Base-by-base conservation (phyloP, 2,329 filamentous ascomycete species). In the Xylaria sp. region DNA sequence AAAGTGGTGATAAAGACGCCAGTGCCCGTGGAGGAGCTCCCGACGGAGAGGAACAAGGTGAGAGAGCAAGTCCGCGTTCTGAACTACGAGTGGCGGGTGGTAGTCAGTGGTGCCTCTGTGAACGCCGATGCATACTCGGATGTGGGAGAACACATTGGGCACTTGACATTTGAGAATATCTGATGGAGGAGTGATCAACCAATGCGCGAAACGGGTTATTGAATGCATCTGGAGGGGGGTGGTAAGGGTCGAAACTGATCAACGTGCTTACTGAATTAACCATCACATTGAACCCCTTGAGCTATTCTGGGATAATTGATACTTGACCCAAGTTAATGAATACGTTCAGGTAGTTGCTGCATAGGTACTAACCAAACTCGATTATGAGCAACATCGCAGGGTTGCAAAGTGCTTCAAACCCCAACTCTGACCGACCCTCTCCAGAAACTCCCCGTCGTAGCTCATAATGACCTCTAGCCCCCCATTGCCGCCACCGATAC, bases 401-500 rank as follows among this genome's bases (percentile, higher is more conserved):
- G 39, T 48, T 19, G 58, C 62, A 34, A 64, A 63, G 11, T 7
- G 48, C 29, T 19, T 57, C 24, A 67, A 54, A 6, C 55, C 37
- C 46, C 44, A 45, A 29, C 49, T 52, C 19, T 53, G 44, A 21
- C 53, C 48, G 34, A 68, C 53, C 37, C 39, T 56, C n/a, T 57
- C 53, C 44, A 68, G 57, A 1, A 51, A 26, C 22, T 29, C 39
- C 13, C 11, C 44, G 7, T 67, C 61, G 2, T 66, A 58, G 26
- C 65, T 62, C 42, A 63, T 56, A 18, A 68, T 60, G 3, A 67
- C 65, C 34, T 68, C 66, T 9, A 67, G 43, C 4, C 65, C 63
- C 7, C 54, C 61, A 0, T 47, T 54, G 2, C 11, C 39, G 7
- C 44, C 47, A 11, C 53, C 20, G 17, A 19, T 13, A 34, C 47